Evolutionary conservation across 345 rosid species (phyloP).

Genomic region (Citrus cavaleriei): DNA sequence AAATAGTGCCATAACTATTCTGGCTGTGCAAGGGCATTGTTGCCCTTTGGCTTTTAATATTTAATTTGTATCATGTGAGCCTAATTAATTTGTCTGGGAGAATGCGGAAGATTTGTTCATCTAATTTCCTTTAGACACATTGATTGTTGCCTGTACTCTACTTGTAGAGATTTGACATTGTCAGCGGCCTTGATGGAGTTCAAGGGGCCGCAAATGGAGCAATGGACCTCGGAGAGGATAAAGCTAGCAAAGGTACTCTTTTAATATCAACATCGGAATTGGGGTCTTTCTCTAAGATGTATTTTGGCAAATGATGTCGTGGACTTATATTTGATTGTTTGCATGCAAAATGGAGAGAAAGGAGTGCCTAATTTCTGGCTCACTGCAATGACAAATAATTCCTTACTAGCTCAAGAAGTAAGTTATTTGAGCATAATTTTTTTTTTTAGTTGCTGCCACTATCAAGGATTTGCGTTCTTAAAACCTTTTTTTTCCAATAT

Average conservation of each 20-base stretch:
- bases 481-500: not conserved
- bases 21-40: no score
- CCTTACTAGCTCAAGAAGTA: slow-evolving; percentile 82
- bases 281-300: not conserved
- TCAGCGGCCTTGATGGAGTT: slow-evolving; percentile 49
- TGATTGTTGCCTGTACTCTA: no score
- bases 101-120: not conserved
- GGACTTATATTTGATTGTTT: slow-evolving; percentile 8
- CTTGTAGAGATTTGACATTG: slow-evolving; percentile 76
- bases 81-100: not conserved
- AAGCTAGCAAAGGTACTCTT: slow-evolving; percentile 54
- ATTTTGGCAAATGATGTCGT: no score
- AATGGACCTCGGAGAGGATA: slow-evolving; percentile 51
- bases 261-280: not conserved
- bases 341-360: slow-evolving; percentile 48
- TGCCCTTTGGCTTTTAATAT: no score
- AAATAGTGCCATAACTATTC: not conserved
- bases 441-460: no score
- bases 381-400: slow-evolving; percentile 87
- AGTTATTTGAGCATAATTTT: not conserved
- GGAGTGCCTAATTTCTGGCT: slow-evolving; percentile 99
- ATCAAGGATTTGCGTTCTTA: no score
- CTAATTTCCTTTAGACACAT: not conserved
- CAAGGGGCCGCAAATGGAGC: slow-evolving; percentile 51
- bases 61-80: not conserved